Percentiles rank a stretch among this genome's conserved stretches.
These are phyloP conservation scores for Hyaloscypha bicolor DNA, from an alignment of 495 filamentous ascomycete species.

Conservation along the genomic window DNA sequence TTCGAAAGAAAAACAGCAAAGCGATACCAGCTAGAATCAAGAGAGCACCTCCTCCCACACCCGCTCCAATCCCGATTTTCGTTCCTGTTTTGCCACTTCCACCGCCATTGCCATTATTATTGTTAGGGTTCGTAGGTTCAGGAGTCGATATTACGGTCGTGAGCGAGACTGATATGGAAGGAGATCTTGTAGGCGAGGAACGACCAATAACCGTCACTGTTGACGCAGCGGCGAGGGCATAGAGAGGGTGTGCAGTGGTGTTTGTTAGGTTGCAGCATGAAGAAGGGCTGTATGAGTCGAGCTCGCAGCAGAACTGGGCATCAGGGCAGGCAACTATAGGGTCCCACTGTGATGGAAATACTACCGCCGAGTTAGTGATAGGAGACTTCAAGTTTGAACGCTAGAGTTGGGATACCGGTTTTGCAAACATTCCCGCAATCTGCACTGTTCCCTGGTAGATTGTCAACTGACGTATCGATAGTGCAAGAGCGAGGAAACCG, in stretches of 20 bases:
- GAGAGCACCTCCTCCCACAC: neutral
- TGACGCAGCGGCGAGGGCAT: neutral
- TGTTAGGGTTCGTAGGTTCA: neutral
- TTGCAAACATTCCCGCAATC: conserved; percentile 10
- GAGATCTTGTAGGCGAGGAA: neutral
- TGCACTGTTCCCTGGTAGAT: conserved; percentile 10
- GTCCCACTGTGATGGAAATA: conserved; percentile 6
- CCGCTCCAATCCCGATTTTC: neutral
- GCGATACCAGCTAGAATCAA: neutral
- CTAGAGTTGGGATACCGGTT: neutral
- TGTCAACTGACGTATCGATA: neutral
- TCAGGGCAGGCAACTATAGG: conserved; percentile 5
- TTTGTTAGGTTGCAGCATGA: conserved; percentile 7
- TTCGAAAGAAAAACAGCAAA: neutral
- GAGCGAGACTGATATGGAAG: neutral
- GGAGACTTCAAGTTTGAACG: neutral
- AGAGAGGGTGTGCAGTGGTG: neutral
- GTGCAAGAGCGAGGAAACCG: neutral
- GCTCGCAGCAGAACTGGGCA: conserved; percentile 12
- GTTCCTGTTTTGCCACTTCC: neutral
- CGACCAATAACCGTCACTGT: conserved; percentile 4
- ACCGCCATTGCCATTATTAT: neutral
- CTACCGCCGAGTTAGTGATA: neutral
- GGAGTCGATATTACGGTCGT: neutral
- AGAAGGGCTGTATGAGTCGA: neutral